A percentile compares a stretch with the other conserved stretches of the same genome.
phyloP scores from a whole-genome alignment of 2,329 filamentous ascomycete species.

The Ophiostoma ips region DNA sequence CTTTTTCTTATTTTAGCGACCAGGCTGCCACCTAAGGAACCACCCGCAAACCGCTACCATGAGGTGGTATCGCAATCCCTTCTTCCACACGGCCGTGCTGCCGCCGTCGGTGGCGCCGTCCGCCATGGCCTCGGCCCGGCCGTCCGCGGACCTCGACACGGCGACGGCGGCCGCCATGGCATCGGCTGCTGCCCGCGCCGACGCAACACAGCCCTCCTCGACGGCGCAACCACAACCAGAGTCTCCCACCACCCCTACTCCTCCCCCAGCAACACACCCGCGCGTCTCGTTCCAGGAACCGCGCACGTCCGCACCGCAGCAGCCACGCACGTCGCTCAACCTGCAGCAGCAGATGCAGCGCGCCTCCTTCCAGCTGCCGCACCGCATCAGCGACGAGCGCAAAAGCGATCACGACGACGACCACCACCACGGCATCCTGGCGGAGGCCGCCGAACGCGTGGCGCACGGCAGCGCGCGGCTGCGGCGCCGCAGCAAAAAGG shows the following conservation, averaged over 20 bases:
- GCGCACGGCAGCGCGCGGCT: background rate
- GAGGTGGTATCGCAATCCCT: constrained; percentile 15
- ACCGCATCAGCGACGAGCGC: background rate
- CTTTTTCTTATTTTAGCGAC: no score
- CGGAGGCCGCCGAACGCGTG: constrained; percentile 10
- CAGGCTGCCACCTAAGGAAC: background rate
- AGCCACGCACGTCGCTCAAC: background rate
- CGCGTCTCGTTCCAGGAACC: background rate
- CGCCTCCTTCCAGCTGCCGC: constrained; percentile 1
- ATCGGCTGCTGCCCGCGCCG: background rate
- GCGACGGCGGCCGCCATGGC: constrained; percentile 4
- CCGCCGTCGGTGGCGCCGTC: constrained; percentile 14
- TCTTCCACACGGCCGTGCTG: constrained; percentile 14
- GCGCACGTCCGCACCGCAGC: background rate
- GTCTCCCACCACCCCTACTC: background rate
- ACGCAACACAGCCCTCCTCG: background rate
- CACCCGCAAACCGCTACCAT: constrained; percentile 3
- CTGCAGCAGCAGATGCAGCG: background rate
- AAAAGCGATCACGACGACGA: background rate
- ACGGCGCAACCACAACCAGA: background rate
- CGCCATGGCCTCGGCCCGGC: constrained; percentile 7
- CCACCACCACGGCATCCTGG: constrained; percentile 8
- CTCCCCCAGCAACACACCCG: background rate
- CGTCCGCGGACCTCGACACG: constrained; percentile 11
- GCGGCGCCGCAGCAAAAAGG: constrained; percentile 5